A percentile compares a stretch with the other conserved stretches of the same genome.
Evolutionary conservation across 257 asterid species (phyloP).

Genomic region (Echites panduratus): DNA sequence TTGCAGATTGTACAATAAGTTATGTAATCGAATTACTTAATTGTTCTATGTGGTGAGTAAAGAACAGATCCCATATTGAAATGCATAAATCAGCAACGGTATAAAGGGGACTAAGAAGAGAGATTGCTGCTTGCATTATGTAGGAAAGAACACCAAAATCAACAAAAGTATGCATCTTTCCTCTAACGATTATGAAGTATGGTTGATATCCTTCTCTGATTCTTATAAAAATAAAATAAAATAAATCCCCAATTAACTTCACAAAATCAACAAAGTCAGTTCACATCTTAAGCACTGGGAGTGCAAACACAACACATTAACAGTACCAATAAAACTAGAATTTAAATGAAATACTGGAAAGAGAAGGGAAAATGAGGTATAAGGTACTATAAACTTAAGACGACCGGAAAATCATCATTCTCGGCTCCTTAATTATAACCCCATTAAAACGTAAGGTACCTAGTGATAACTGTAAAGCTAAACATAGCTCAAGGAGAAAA

Average conservation of each 20-base stretch:
- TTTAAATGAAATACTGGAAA: not conserved
- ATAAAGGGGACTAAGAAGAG: not conserved
- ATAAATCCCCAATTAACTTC: not conserved
- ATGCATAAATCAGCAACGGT: not conserved
- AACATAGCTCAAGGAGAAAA: not conserved
- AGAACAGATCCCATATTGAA: not conserved
- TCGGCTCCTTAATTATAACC: not conserved
- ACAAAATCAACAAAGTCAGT: not conserved
- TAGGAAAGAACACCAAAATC: not conserved
- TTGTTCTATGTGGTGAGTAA: not conserved
- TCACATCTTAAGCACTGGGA: not conserved
- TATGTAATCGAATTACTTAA: not conserved
- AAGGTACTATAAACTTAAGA: not conserved
- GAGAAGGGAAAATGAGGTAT: not conserved
- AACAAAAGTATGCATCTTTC: not conserved
- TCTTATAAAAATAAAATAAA: not conserved
- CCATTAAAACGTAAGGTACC: not conserved
- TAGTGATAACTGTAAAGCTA: not conserved
- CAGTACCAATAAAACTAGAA: not conserved
- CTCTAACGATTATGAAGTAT: too few relatives aligned
- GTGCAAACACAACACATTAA: not conserved
- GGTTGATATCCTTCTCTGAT: not conserved
- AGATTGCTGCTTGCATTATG: not conserved
- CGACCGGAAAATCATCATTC: not conserved
- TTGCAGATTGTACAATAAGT: not conserved